Evolutionary conservation across 306 rosid species (phyloP), one percentile per base, ranked within the genome.

Genomic region (Dalbergia cultrata): DNA sequence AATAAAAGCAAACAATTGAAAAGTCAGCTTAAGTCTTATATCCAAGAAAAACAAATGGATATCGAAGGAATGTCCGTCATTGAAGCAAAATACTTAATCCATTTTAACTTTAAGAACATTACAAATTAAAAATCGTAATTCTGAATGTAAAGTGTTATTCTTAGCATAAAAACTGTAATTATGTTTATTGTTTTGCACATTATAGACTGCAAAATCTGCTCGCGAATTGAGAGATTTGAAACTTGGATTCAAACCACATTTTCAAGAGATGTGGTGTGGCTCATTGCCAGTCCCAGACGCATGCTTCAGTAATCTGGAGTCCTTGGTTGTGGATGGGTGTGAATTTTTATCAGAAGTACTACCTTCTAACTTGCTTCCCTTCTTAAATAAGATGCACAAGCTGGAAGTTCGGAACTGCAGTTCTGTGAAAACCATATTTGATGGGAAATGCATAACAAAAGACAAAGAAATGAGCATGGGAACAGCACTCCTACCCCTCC

Each of bases 361-460:
- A 34, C 49, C 70, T 35, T 34, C 12, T 9, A 8, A 35, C 8
- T 64, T 64, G 8, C 18, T 34, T 64, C 49, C 49, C 3, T 64
- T n/a, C 11, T 41, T 64, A 64, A 14, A 10, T 14, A 64, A 35
- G 10, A 4, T 64, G 47, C 13, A 64, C 4, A 18, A 8, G 5
- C 37, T 64, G 49, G 49, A 64, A 35, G 70, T 64, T 14, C 18
- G 22, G 4, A 16, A 64, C 22, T 64, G 70, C 16, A 13, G 17
- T 64, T 64, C 49, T 6, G 70, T 35, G 13, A 64, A 64, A 41
- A 41, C 43, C 5, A 64, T 64, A 64, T 64, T 14, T 64, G 70
- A 34, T 64, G 53, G 3, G 53, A 47, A 47, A 47, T 47, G 53
- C 13, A 13, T 47, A 11, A 1, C 16, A 13, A 47, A 11, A 47